These are phyloP conservation scores for Clathrospora elynae DNA, from an alignment of 2,329 filamentous ascomycete genomes.

Conservation along the genomic window DNA sequence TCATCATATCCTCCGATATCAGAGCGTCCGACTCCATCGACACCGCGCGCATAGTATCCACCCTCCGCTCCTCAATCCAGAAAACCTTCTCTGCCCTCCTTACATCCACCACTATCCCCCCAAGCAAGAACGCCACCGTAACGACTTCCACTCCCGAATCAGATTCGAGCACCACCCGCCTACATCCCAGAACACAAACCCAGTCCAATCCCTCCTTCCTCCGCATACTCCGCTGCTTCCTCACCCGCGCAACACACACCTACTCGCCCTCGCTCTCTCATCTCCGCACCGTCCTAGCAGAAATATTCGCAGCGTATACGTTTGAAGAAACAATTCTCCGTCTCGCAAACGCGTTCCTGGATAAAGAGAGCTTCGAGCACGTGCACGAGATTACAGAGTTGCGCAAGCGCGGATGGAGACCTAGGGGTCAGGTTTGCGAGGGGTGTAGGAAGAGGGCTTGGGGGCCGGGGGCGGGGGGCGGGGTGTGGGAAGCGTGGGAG, in stretches of 20 bases:
- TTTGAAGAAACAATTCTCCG: constrained; percentile 90
- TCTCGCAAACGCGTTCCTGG: constrained; percentile 83
- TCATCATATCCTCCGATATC: constrained; percentile 32
- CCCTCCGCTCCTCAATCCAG: constrained; percentile 81
- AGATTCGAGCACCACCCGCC: constrained; percentile 21
- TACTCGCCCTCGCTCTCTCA: constrained; percentile 82
- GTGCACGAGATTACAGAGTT: constrained; percentile 76
- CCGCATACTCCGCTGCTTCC: constrained; percentile 84
- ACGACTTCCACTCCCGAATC: constrained; percentile 35
- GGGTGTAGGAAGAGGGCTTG: constrained; percentile 81
- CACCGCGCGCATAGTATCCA: constrained; percentile 65
- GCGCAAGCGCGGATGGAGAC: constrained; percentile 86
- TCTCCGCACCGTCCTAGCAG: constrained; percentile 79
- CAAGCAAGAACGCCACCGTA: constrained; percentile 17
- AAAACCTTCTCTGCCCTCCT: constrained; percentile 88
- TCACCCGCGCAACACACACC: constrained; percentile 77
- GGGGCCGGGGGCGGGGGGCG: constrained; percentile 81
- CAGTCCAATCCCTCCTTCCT: constrained; percentile 76
- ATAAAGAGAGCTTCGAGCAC: constrained; percentile 84
- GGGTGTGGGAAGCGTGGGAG: constrained; percentile 84
- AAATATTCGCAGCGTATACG: constrained; percentile 92
- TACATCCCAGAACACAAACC: constrained; percentile 38
- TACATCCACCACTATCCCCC: constrained; percentile 62
- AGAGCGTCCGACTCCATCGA: constrained; percentile 52
- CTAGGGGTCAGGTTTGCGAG: constrained; percentile 84